Percentiles rank a stretch among this genome's conserved stretches.
These are phyloP conservation scores for Geranomyces variabilis DNA, from an alignment of 192 early-diverging fungal species.

Conservation along the genomic window DNA sequence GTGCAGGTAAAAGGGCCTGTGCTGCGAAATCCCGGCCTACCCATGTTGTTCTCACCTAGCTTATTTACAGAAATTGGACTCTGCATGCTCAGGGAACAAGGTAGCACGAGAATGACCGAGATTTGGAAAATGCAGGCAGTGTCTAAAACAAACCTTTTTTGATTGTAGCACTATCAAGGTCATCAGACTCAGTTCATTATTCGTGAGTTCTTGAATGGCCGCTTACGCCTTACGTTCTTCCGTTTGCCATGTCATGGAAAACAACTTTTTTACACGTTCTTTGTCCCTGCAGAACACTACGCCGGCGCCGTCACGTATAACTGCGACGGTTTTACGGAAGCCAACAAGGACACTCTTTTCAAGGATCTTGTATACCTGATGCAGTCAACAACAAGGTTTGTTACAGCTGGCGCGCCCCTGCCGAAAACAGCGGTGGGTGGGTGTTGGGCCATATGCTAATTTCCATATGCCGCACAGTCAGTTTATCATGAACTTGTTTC, in stretches of 20 bases:
- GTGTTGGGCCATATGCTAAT: not conserved
- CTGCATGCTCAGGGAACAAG: slow-evolving; percentile 46
- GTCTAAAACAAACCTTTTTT: not conserved
- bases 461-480: slow-evolving; percentile 49
- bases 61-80: slow-evolving; percentile 45
- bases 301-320: slow-evolving; percentile 95
- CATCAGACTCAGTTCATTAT: slow-evolving; percentile 50
- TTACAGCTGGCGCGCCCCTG: not conserved
- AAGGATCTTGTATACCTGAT: slow-evolving; percentile 91
- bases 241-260: too few species aligned
- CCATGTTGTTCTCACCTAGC: not conserved
- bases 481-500: slow-evolving; percentile 84
- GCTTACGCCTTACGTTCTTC: slow-evolving; percentile 62
- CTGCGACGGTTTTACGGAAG: slow-evolving; percentile 92
- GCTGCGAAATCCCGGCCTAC: not conserved
- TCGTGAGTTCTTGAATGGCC: slow-evolving; percentile 42
- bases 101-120: not conserved
- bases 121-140: too few species aligned
- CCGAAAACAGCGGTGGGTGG: not conserved
- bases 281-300: slow-evolving; percentile 81
- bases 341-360: slow-evolving; percentile 95
- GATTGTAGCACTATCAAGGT: slow-evolving; percentile 55
- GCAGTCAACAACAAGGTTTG: slow-evolving; percentile 65
- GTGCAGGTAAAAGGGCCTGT: slow-evolving; percentile 39
- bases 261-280: slow-evolving; percentile 68